Conservation (phyloP, 345 rosid species). For the Boechera divaricarpa region DNA sequence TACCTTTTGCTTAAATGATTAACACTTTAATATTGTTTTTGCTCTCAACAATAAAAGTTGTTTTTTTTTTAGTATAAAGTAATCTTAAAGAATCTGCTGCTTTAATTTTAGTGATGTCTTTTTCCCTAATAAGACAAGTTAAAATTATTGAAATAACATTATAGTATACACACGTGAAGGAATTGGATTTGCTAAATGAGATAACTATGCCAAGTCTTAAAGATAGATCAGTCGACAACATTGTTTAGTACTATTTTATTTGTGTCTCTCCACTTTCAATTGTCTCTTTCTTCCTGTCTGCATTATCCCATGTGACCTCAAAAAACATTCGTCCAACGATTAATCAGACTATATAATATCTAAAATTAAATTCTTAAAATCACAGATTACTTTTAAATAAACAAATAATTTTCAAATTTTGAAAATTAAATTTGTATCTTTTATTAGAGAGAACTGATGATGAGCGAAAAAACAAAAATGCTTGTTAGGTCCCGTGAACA, state of each 20-base stretch:
- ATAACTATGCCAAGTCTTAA: constrained; percentile 23
- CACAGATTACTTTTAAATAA: not conserved
- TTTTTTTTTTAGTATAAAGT: not conserved
- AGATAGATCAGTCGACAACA: constrained; percentile 13
- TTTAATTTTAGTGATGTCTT: not conserved
- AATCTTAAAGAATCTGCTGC: not conserved
- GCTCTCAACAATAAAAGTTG: too few relatives aligned
- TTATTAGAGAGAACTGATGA: not conserved
- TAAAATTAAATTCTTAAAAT: not conserved
- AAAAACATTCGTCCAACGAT: constrained; percentile 34
- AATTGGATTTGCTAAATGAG: constrained; percentile 25
- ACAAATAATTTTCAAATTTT: not conserved
- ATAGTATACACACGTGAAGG: constrained; percentile 38
- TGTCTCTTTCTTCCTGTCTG: constrained; percentile 32
- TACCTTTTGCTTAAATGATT: constrained; percentile 7
- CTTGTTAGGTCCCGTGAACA: constrained; percentile 26
- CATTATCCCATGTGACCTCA: constrained; percentile 38
- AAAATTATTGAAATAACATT: constrained; percentile 4
- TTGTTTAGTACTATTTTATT: not conserved
- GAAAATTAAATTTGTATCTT: not conserved
- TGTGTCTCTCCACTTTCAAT: constrained; percentile 9
- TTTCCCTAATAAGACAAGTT: constrained; percentile 26
- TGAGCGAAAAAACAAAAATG: constrained; percentile 1
- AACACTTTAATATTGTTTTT: not conserved
- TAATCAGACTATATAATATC: not conserved